phyloP scores from a whole-genome alignment of 129 eudicot genomes.

The Glebionis coronaria region DNA sequence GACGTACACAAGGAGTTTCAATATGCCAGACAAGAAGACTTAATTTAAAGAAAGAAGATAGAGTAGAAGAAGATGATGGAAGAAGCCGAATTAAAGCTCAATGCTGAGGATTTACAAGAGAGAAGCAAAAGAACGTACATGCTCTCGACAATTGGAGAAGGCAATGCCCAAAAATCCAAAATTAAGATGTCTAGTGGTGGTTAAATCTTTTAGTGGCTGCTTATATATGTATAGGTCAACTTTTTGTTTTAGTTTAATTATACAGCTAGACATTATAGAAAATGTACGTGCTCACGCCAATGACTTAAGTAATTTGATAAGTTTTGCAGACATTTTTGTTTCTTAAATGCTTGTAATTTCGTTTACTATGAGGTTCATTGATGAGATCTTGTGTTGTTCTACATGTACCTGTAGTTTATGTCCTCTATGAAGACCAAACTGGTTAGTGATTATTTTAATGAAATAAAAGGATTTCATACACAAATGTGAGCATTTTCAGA shows the following conservation, averaged over 20 bases:
- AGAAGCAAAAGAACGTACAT: slow-evolving; percentile 88
- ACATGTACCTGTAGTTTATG: slow-evolving; percentile 22
- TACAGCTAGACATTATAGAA: slow-evolving; percentile 25
- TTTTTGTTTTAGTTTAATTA: slow-evolving; percentile 13
- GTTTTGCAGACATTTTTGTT: slow-evolving; percentile 1
- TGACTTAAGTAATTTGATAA: slow-evolving; percentile 29
- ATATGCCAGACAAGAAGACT: slow-evolving; percentile 79
- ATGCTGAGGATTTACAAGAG: slow-evolving; percentile 74
- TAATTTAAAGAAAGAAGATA: slow-evolving; percentile 74
- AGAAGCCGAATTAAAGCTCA: slow-evolving; percentile 86
- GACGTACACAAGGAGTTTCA: slow-evolving; percentile 84
- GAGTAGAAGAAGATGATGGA: slow-evolving; percentile 81
- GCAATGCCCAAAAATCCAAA: slow-evolving; percentile 87
- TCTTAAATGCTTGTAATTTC: background rate
- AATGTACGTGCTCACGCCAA: slow-evolving; percentile 14
- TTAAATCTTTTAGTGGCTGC: slow-evolving; percentile 32
- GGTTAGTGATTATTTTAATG: slow-evolving; percentile 1
- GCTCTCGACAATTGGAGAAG: slow-evolving; percentile 95
- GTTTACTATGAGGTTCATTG: background rate
- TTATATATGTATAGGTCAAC: slow-evolving; percentile 16
- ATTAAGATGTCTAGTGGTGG: slow-evolving; percentile 74
- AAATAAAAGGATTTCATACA: slow-evolving; percentile 8
- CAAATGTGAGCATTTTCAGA: background rate
- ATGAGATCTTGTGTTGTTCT: slow-evolving; percentile 3
- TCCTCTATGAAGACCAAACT: slow-evolving; percentile 18